Conservation (phyloP, 352 stramenopile genomes). For the Phytophthora pluvialis region DNA sequence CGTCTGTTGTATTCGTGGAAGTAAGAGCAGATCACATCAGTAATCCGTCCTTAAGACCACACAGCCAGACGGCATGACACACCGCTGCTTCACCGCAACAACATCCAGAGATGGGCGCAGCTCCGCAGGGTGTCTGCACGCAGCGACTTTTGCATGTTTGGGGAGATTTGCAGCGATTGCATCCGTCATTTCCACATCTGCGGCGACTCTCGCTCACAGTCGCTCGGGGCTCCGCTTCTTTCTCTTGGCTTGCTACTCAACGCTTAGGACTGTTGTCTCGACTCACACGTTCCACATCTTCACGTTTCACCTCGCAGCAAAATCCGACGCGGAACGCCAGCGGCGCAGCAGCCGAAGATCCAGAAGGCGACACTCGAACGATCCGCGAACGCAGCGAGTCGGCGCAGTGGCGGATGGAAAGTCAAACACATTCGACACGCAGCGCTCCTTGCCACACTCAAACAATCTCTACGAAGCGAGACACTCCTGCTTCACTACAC, state of each 20-base stretch:
- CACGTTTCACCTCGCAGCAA: conserved; percentile 20
- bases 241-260: conserved; percentile 14
- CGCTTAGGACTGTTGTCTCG: neutral
- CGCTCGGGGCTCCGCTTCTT: neutral
- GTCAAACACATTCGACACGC: conserved; percentile 24
- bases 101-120: conserved; percentile 34
- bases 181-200: conserved; percentile 14
- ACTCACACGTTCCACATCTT: conserved; percentile 19
- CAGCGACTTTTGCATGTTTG: conserved; percentile 94
- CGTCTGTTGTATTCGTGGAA: conserved; percentile 68
- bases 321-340: conserved; percentile 26
- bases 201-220: conserved; percentile 10
- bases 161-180: conserved; percentile 33
- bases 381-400: conserved; percentile 15
- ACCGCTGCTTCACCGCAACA: conserved; percentile 43
- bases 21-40: conserved; percentile 41
- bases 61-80: conserved; percentile 82
- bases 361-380: conserved; percentile 3
- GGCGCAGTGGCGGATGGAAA: conserved; percentile 5
- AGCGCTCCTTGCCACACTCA: conserved; percentile 32
- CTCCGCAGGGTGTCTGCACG: conserved; percentile 81
- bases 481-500: conserved; percentile 28
- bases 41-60: conserved; percentile 37
- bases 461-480: conserved; percentile 33
- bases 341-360: conserved; percentile 18